A percentile compares a stretch with the other conserved stretches of the same genome.
Evolutionary conservation across 106 monocot genomes (phyloP).

Genomic region (Dioscorea alata): DNA sequence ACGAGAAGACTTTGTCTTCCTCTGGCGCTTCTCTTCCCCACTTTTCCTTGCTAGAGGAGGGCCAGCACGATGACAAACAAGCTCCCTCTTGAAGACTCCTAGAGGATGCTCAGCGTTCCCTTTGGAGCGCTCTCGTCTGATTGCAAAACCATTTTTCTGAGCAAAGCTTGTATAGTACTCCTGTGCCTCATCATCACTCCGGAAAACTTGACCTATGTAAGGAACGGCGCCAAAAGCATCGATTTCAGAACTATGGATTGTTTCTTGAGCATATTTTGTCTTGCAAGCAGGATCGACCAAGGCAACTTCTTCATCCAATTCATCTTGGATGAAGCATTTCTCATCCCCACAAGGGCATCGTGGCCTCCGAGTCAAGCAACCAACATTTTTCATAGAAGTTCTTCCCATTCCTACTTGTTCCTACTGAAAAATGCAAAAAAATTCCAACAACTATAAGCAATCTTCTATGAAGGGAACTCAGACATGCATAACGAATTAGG

Average conservation of each 20-base stretch:
- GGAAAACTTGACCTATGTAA: conserved; percentile 60
- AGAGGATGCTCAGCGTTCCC: conserved; percentile 74
- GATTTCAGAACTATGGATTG: conserved; percentile 13
- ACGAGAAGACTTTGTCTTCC: conserved; percentile 56
- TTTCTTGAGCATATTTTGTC: neutral
- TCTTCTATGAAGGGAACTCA: neutral
- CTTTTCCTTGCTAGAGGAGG: conserved; percentile 44
- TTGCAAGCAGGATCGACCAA: neutral
- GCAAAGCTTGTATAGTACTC: conserved; percentile 72
- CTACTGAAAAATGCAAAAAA: neutral
- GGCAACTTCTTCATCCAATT: conserved; percentile 21
- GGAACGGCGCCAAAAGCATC: conserved; percentile 24
- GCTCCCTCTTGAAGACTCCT: conserved; percentile 72
- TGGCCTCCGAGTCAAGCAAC: conserved; percentile 1
- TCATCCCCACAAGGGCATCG: conserved; percentile 47
- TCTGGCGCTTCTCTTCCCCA: conserved; percentile 42
- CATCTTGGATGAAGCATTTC: conserved; percentile 20
- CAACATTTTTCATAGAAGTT: neutral
- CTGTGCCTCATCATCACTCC: conserved; percentile 70
- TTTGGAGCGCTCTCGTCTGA: conserved; percentile 76
- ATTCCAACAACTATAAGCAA: neutral
- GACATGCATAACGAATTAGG: neutral
- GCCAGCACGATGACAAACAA: conserved; percentile 85
- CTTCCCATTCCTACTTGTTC: conserved; percentile 1
- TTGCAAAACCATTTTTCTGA: conserved; percentile 58